Base-by-base conservation (phyloP, 1,284 basidiomycete genomes). In the Gomphus bonarii region DNA sequence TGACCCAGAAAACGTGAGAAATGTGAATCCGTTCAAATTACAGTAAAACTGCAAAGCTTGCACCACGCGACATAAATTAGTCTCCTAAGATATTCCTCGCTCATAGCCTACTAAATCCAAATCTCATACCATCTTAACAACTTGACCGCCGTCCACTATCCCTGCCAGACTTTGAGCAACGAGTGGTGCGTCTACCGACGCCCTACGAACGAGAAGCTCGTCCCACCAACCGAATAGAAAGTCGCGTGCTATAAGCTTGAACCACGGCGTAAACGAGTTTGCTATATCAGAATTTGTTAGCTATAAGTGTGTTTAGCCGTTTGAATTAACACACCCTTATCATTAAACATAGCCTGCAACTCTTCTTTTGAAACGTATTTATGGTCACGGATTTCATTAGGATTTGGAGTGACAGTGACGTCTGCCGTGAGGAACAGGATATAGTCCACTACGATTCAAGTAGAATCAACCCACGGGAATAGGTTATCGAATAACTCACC, bases 181-280 rank as follows among this genome's bases (percentile, higher is more conserved):
- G 48, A 58, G 22, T n/a, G 56, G 56, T 10, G 49, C 36, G 5
- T 43, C 49, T 6, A 49, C 25, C 8, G 56, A 58, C 2, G 40
- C n/a, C 67, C 78, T 84, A 50, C 85, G 81, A 36, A 73, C 75
- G 54, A 91, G 66, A 57, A 99, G 81, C 64, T 90, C 85, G 66
- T 94, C 89, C 97, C 97, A 99, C 97, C 97, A 99, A 14, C 91
- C 92, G 69, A 95, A 98, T 53, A 99, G 78, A 72, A 97, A 97
- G 68, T 97, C 91, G 8, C 94, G 83, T 1, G 93, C 94, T 66
- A 99, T 99, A 43, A 99, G 82, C 70, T 94, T 93, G 83, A 99
- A 99, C 97, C 97, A 99, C 0, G 97, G 97, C 3, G 97, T 99
- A 71, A 99, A 99, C 0, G 81, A 81, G 67, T 90, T 88, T 46